Base-by-base conservation (phyloP, 2,329 filamentous ascomycete genomes). In the Phyllosticta paracitricarpa region DNA sequence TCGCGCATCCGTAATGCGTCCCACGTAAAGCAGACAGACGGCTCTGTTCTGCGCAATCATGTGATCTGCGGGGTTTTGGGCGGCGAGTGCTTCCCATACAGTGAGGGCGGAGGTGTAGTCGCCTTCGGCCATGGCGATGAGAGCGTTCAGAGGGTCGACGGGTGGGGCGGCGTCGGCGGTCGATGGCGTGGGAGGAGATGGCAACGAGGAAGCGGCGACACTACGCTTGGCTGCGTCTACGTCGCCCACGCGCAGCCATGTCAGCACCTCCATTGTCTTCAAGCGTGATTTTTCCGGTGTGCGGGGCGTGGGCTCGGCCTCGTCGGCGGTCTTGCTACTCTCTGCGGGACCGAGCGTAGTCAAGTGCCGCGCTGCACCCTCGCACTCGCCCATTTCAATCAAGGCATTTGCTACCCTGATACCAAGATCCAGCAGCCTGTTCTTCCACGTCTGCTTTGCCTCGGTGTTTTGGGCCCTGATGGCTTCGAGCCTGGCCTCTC, bases 301-400 rank as follows among this genome's bases (percentile, higher is more conserved):
- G 28, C 35, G 26, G 12, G 51, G 22, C 10, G 26, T n/a, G 70
- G 35, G 68, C 73, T 53, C 64, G 52, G 61, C 61, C 8, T 68
- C 67, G 14, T 68, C 63, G 0, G 67, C 69, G 28, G 69, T 83
- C 64, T 79, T 80, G 4, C 82, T 77, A 2, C 73, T 77, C 75
- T 22, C 73, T 70, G 67, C 76, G 68, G 67, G 17, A 71, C 72
- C 57, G 14, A 96, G 72, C 3, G 80, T 84, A 22, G 79, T 78
- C 2, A 99, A 77, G 68, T 95, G 91, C 30, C 87, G 79, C 1
- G 82, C 84, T 0, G 93, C 94, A 4, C 89, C 90, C 2, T 89
- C 84, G 0, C 95, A 72, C 70, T 99, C 93, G 8, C 91, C 90
- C 86, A 97, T 95, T 72, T 94, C 89, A 5, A 93, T 81, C 28